These are phyloP conservation scores for Beauveria caledonica DNA, from an alignment of 2,329 filamentous ascomycete genomes.

Conservation along the genomic window DNA sequence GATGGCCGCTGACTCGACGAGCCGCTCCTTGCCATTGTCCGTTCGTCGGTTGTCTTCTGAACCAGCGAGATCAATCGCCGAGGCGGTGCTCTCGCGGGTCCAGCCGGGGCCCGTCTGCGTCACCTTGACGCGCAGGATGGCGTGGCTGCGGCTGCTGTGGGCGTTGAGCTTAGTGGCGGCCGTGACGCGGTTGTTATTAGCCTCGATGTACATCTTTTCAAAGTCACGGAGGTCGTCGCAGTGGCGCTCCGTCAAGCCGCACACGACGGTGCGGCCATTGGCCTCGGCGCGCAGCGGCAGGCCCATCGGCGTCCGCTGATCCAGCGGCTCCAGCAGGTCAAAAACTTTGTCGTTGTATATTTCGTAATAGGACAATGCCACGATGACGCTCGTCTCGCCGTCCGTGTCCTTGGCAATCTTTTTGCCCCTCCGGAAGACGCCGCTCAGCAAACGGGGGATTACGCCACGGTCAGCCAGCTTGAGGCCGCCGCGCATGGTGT, in stretches of 20 bases:
- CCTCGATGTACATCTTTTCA: conserved; percentile 80
- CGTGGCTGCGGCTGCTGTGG: conserved; percentile 82
- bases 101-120: conserved; percentile 64
- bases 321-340: conserved; percentile 78
- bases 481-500: conserved; percentile 90
- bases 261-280: conserved; percentile 77
- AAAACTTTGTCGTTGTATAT: conserved; percentile 97
- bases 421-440: conserved; percentile 75
- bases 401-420: conserved; percentile 75
- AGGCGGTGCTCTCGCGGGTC: conserved; percentile 71
- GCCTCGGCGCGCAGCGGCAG: conserved; percentile 79
- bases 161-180: conserved; percentile 89
- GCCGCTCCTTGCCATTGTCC: conserved; percentile 83
- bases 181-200: conserved; percentile 83
- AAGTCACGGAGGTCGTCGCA: conserved; percentile 86
- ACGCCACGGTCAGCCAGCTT: conserved; percentile 79
- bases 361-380: conserved; percentile 85
- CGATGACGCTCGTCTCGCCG: conserved; percentile 61
- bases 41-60: conserved; percentile 94
- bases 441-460: conserved; percentile 77
- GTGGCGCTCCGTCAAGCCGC: conserved; percentile 73
- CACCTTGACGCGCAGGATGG: conserved; percentile 84
- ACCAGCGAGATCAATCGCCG: conserved; percentile 88
- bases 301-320: conserved; percentile 75
- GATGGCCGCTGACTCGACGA: conserved; percentile 94